These are phyloP conservation scores for Theobroma grandiflorum DNA, from an alignment of 441 rosid species.

Conservation along the genomic window DNA sequence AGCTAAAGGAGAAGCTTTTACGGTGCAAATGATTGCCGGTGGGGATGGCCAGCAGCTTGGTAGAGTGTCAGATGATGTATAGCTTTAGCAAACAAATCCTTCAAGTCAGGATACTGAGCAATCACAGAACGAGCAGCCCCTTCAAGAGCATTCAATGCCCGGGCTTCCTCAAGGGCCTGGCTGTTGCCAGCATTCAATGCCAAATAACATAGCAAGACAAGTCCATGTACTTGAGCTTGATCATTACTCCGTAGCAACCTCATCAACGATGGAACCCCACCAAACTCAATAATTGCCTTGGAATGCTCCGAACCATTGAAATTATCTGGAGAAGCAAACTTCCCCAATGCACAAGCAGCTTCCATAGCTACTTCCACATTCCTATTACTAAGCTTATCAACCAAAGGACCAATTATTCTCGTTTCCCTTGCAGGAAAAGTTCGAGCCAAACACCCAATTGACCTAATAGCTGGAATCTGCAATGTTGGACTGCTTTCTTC, in stretches of 20 bases:
- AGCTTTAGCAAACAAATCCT: conserved; percentile 56
- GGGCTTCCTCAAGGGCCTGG: conserved; percentile 60
- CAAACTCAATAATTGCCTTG: conserved; percentile 57
- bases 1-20: conserved; percentile 24
- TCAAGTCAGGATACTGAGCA: conserved; percentile 54
- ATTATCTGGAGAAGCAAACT: conserved; percentile 62
- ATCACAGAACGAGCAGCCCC: conserved; percentile 52
- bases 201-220: conserved; percentile 52
- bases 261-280: conserved; percentile 56
- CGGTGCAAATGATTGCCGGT: conserved; percentile 38
- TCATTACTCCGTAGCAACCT: conserved; percentile 48
- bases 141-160: conserved; percentile 54
- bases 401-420: conserved; percentile 58
- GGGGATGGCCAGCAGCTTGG: conserved; percentile 54
- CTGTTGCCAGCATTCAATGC: conserved; percentile 61
- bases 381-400: conserved; percentile 46
- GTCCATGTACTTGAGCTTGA: conserved; percentile 46
- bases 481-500: conserved; percentile 39
- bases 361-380: conserved; percentile 50
- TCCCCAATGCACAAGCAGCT: conserved; percentile 62
- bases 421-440: conserved; percentile 69
- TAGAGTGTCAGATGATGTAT: conserved; percentile 58
- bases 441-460: conserved; percentile 69
- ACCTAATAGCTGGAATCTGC: conserved; percentile 55
- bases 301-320: conserved; percentile 62